These are phyloP conservation scores for Blechomonas ayalai DNA, from an alignment of 208 protist genomes.

Conservation along the genomic window DNA sequence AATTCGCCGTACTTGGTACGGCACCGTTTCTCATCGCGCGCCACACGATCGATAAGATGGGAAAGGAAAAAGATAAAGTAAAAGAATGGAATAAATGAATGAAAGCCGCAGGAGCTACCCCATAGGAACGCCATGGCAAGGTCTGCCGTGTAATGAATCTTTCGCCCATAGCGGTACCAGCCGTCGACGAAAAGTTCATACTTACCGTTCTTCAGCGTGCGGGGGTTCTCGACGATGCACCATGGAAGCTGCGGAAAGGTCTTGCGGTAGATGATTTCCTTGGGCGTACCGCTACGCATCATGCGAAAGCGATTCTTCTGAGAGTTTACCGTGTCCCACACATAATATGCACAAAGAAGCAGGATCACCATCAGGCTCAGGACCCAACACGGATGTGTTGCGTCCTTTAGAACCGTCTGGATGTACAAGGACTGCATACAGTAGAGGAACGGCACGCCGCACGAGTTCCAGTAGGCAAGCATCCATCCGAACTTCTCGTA, in stretches of 20 bases:
- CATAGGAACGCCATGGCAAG: conserved; percentile 90
- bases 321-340: conserved; percentile 92
- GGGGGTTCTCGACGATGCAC: conserved; percentile 86
- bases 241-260: conserved; percentile 93
- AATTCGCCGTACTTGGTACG: conserved; percentile 90
- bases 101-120: conserved; percentile 87
- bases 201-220: conserved; percentile 72
- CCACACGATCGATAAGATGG: conserved; percentile 87
- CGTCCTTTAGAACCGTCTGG: conserved; percentile 64
- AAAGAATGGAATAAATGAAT: conserved; percentile 92
- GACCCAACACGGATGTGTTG: conserved; percentile 43
- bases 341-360: conserved; percentile 81
- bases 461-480: conserved; percentile 95
- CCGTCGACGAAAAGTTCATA: conserved; percentile 91
- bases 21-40: conserved; percentile 85
- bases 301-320: conserved; percentile 94
- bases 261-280: conserved; percentile 52
- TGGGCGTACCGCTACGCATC: conserved; percentile 63
- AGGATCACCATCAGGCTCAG: conserved; percentile 65
- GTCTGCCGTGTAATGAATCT: conserved; percentile 94
- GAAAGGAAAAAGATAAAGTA: conserved; percentile 92
- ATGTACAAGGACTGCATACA: conserved; percentile 90
- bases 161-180: conserved; percentile 90
- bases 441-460: conserved; percentile 93
- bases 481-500: conserved; percentile 95